These are phyloP conservation scores for Hypoxylon crocopeplum DNA, from an alignment of 495 filamentous ascomycete species.

Conservation along the genomic window DNA sequence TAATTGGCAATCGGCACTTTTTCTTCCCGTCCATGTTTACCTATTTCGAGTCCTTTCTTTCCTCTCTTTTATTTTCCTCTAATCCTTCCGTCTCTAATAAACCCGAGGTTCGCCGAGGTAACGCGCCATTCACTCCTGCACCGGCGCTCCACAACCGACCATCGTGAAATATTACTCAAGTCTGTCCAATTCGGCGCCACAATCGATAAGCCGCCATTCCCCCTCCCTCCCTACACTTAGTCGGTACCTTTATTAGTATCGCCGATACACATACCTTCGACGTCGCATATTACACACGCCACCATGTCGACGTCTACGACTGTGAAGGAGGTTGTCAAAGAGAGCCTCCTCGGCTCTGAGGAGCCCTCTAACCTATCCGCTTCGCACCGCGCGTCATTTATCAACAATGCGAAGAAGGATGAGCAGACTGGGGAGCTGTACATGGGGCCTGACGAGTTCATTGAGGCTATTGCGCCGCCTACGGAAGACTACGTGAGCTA, in stretches of 20 bases:
- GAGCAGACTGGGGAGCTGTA: constrained; percentile 75
- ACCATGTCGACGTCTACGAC: constrained; percentile 50
- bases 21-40: constrained; percentile 14
- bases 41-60: constrained; percentile 10
- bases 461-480: constrained; percentile 86
- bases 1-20: background rate
- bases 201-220: constrained; percentile 25
- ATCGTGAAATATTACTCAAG: constrained; percentile 27
- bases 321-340: constrained; percentile 77
- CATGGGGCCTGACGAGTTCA: constrained; percentile 84
- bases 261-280: constrained; percentile 6
- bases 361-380: constrained; percentile 66
- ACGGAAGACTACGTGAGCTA: constrained; percentile 86
- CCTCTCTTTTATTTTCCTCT: constrained; percentile 14
- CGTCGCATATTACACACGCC: constrained; percentile 18
- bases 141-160: constrained; percentile 24
- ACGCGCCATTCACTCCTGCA: constrained; percentile 18
- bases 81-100: constrained; percentile 5
- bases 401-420: constrained; percentile 77
- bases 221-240: background rate
- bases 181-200: constrained; percentile 21
- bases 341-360: constrained; percentile 72
- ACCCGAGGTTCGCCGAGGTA: constrained; percentile 25
- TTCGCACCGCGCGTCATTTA: constrained; percentile 75
- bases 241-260: background rate